Evolutionary conservation across 805 yeast species (phyloP).

Genomic region (Saturnispora besseyi): DNA sequence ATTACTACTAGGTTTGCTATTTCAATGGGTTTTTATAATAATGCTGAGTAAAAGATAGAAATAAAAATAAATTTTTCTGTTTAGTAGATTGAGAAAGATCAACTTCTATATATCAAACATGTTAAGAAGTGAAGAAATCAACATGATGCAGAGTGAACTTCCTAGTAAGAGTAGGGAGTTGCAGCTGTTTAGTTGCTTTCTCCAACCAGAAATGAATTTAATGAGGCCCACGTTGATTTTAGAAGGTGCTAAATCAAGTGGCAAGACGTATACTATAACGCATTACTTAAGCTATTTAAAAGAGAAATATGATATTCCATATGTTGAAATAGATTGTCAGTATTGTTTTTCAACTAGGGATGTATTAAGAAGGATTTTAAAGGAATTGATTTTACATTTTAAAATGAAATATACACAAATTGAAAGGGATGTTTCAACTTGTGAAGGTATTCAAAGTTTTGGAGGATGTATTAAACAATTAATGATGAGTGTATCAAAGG

Average conservation of each 20-base stretch:
- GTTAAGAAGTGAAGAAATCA: conserved; percentile 1
- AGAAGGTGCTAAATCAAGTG: conserved; percentile 42
- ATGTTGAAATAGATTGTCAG: conserved; percentile 35
- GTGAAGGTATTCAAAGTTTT: conserved; percentile 36
- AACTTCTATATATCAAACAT: neutral
- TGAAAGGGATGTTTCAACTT: conserved; percentile 12
- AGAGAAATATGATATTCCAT: conserved; percentile 15
- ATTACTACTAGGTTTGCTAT: neutral
- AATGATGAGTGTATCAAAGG: conserved; percentile 1
- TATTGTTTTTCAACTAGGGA: conserved; percentile 34
- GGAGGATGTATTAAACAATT: conserved; percentile 34
- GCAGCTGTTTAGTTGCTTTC: conserved; percentile 29
- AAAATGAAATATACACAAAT: conserved; percentile 5
- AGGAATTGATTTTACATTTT: conserved; percentile 8
- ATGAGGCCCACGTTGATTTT: conserved; percentile 33
- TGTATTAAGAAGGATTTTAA: conserved; percentile 35
- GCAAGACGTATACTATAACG: conserved; percentile 35
- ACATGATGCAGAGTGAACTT: conserved; percentile 5
- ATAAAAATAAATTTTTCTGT: neutral
- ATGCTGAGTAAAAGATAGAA: neutral
- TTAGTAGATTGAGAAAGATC: neutral
- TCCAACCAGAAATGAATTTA: conserved; percentile 23
- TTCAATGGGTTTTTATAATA: neutral
- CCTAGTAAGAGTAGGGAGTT: conserved; percentile 29
- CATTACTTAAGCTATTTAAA: conserved; percentile 25